Evolutionary conservation across 306 rosid genomes (phyloP).

Genomic region (Purshia tridentata): DNA sequence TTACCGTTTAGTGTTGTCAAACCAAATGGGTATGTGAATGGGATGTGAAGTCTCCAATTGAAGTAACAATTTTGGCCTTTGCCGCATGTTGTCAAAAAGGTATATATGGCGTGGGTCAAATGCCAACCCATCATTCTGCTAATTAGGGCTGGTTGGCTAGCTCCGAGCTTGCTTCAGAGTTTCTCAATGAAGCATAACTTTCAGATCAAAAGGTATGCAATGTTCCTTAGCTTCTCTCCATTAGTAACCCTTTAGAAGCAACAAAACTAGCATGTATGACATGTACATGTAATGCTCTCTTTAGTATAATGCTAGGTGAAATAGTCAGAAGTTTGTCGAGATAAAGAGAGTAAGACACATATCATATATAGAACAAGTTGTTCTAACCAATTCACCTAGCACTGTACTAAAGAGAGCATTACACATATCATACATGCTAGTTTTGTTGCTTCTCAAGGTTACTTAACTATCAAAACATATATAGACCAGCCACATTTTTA

Average conservation of each 20-base stretch:
- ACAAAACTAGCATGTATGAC: too few species aligned
- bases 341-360: too few species aligned
- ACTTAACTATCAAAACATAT: not conserved
- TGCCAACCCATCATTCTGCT: not conserved
- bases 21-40: not conserved
- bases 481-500: not conserved
- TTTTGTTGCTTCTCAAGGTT: too few species aligned
- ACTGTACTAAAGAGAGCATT: too few species aligned
- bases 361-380: too few species aligned
- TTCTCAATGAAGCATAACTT: not conserved
- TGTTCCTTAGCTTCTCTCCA: too few species aligned
- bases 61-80: slow-evolving; percentile 3
- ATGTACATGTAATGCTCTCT: too few species aligned
- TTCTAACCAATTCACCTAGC: not conserved
- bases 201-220: too few species aligned
- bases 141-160: not conserved
- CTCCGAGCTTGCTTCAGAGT: not conserved
- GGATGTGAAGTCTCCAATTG: not conserved
- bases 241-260: too few species aligned
- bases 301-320: not conserved
- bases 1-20: slow-evolving; percentile 6
- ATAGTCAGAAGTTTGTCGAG: too few species aligned
- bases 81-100: not conserved
- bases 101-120: not conserved
- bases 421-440: too few species aligned